Base-by-base conservation (phyloP, 208 protist genomes). In the Acanthamoeba lenticulata region DNA sequence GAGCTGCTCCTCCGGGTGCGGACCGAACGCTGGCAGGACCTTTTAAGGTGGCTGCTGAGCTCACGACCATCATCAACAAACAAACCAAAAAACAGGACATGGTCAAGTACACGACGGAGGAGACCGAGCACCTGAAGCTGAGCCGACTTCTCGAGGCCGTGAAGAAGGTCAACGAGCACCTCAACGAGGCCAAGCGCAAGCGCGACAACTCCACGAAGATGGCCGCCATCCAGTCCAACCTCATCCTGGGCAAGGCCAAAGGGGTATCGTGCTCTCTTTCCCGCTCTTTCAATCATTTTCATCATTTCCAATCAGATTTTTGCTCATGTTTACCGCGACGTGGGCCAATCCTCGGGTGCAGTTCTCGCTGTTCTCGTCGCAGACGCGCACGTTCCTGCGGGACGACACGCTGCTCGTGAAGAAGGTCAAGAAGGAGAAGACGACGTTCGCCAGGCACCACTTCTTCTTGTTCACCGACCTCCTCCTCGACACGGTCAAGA, bases 391-490 rank as follows among this genome's bases (percentile, higher is more conserved):
- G n/a, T 90, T 62, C 34, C 3, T 90, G 45, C 44, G 81, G 11
- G 81, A 90, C 1, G 81, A 90, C 38, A 90, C 81, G 27, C 9
- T 90, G 45, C 45, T 90, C 6, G 81, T 90, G 3, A 90, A 65
- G 81, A 90, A 90, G 81, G 81, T 90, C 24, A 90, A 90, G 49
- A 90, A 90, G 81, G 81, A 90, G 21, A 90, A 90, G 81, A 90
- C 44, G 1, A 90, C 44, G 34, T 90, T 90, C 34, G 6, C 32
- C 49, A 90, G 60, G 81, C 38, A 90, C n/a, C 81, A 90, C 47
- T 90, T 90, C 81, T 90, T 90, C 81, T 21, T 90, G 49, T 90
- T 90, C 81, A 67, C 32, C 34, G 81, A 90, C 52, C 55, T 90
- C 29, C 52, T 90, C 34, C 40, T 90, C 49, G 47, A 90, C n/a